Base-by-base conservation (phyloP, 2,329 filamentous ascomycete genomes). In the Juglanconis sp. region DNA sequence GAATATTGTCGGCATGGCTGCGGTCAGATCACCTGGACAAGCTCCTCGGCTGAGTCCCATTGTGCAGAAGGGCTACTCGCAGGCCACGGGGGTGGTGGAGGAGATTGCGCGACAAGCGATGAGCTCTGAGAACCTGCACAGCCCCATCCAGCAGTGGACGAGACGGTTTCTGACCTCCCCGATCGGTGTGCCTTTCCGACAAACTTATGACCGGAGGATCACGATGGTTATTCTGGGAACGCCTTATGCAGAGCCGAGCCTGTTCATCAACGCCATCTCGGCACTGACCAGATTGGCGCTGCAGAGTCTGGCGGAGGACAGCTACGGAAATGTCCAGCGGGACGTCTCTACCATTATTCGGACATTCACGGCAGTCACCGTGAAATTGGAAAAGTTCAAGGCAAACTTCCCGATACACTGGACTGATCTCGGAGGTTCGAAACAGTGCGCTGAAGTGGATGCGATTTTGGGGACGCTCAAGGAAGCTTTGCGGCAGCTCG, bases 241-340 rank as follows among this genome's bases (percentile, higher is more conserved):
- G 0, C 92, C 92, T 0, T 87, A 89, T 68, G 89, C 88, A 3
- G 87, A 90, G 69, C 77, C 86, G 1, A 84, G 84, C 35, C 76
- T 89, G 15, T 88, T 92, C 65, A 74, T 89, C 54, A 87, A 94
- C 70, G 89, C 91, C 1, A 80, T 87, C n/a, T 85, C 87, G 61
- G 84, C 88, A 0, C 76, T 95, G 44, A 86, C 85, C 11, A 81
- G 83, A 53, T 80, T 98, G 34, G 84, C 90, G 0, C 82, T 91
- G 4, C 83, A 84, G 63, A 94, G 90, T 72, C 75, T 97, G 57
- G 78, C 79, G 3, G 93, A 98, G 73, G 94, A 98, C 71, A 82
- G 83, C 51, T 95, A 87, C 69, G 94, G 94, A 13, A 90, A 91
- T 66, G 94, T 96, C n/a, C 89, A 96, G 65, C 81, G 87, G 48